phyloP scores from a whole-genome alignment of 1,139 yeast species.

The Taphrina betulina region DNA sequence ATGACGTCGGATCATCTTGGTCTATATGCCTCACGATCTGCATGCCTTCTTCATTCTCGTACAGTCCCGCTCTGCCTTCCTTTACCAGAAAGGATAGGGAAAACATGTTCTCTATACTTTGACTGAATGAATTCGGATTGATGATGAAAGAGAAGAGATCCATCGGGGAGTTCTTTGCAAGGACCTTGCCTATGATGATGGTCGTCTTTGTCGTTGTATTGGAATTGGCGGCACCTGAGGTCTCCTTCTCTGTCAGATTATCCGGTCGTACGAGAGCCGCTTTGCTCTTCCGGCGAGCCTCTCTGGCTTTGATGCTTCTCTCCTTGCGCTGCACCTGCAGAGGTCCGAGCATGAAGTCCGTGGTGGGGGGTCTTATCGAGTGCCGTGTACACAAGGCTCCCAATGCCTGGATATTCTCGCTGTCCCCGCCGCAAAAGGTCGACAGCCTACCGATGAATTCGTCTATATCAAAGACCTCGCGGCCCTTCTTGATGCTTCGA shows the following conservation, averaged over 20 bases:
- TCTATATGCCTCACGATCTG: slow-evolving; percentile 44
- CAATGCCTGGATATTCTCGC: slow-evolving; percentile 42
- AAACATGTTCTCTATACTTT: slow-evolving; percentile 79
- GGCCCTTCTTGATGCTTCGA: slow-evolving; percentile 34
- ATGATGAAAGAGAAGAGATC: slow-evolving; percentile 66
- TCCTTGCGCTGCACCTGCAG: slow-evolving; percentile 36
- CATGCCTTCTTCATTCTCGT: slow-evolving; percentile 51
- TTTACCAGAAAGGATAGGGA: slow-evolving; percentile 75
- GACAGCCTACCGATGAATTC: slow-evolving; percentile 29
- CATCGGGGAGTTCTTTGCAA: slow-evolving; percentile 45
- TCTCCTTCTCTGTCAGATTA: slow-evolving; percentile 43
- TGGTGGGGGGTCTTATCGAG: slow-evolving; percentile 34
- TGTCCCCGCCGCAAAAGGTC: slow-evolving; percentile 13
- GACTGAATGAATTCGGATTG: slow-evolving; percentile 73
- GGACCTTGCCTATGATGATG: slow-evolving; percentile 37
- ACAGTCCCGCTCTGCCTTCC: slow-evolving; percentile 62
- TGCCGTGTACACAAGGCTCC: slow-evolving; percentile 41
- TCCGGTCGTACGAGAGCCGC: slow-evolving; percentile 29
- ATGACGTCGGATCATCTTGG: slow-evolving; percentile 23
- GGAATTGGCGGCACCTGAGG: slow-evolving; percentile 43
- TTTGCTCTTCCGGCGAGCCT: slow-evolving; percentile 28
- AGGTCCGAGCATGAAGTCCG: slow-evolving; percentile 36
- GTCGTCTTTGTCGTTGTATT: slow-evolving; percentile 52
- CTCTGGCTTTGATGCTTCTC: slow-evolving; percentile 43
- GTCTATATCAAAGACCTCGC: slow-evolving; percentile 33